A percentile compares a stretch with the other conserved stretches of the same genome.
Conservation (phyloP, 768 basidiomycete species). For the Podaxis pistillaris region DNA sequence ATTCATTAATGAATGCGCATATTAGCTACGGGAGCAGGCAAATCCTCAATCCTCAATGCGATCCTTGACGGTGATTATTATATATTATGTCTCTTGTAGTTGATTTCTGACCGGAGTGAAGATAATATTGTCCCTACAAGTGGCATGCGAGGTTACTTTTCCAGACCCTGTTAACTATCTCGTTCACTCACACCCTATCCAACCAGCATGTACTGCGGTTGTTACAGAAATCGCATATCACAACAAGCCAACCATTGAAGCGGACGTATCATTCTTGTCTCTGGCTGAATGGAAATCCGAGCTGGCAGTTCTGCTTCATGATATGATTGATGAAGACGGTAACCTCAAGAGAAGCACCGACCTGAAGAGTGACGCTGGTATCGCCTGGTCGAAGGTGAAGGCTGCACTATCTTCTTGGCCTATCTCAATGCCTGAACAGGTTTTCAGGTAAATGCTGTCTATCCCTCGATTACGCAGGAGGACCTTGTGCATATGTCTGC, state of each 20-base stretch:
- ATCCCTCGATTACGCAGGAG: constrained; percentile 50
- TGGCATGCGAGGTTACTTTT: constrained; percentile 54
- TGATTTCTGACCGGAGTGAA: constrained; percentile 19
- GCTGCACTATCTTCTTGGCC: not conserved
- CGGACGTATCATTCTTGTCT: constrained; percentile 57
- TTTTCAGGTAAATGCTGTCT: constrained; percentile 57
- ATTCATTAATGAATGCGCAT: not conserved
- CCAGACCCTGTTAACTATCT: not conserved
- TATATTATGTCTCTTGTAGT: not conserved
- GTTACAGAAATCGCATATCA: constrained; percentile 63
- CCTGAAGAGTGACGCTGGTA: constrained; percentile 56
- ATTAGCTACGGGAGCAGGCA: constrained; percentile 59
- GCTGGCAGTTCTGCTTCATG: constrained; percentile 50
- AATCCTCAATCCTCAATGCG: constrained; percentile 61
- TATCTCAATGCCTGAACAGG: not conserved
- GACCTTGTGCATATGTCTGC: constrained; percentile 45
- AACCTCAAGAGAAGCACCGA: constrained; percentile 51
- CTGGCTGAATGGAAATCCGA: constrained; percentile 58
- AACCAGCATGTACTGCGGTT: constrained; percentile 63
- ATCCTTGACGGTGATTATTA: constrained; percentile 49
- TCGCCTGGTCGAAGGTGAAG: constrained; percentile 59
- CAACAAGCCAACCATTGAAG: constrained; percentile 51
- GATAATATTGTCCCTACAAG: constrained; percentile 66
- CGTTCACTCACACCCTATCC: not conserved
- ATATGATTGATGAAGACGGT: constrained; percentile 60